Evolutionary conservation across 441 rosid genomes (phyloP).

Genomic region (Francoa sonchifolia): DNA sequence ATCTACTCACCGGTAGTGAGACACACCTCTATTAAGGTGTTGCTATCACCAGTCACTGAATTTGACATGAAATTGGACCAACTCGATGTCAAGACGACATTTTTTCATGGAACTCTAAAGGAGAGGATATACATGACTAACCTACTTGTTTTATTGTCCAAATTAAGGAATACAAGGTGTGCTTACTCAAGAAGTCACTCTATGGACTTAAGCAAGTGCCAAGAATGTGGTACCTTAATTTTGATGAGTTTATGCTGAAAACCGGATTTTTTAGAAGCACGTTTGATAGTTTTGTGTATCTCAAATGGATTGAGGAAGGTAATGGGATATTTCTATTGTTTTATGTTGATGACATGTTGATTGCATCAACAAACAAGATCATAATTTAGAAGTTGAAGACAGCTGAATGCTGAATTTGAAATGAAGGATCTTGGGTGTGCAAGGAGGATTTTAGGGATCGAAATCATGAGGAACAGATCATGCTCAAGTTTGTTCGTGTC

Average conservation of each 20-base stretch:
- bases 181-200: not conserved
- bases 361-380: not conserved
- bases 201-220: not conserved
- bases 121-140: too few species aligned
- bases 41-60: not conserved
- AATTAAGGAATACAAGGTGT: too few species aligned
- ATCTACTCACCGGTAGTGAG: not conserved
- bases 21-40: not conserved
- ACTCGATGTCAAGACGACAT: not conserved
- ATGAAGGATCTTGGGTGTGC: conserved; percentile 2
- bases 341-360: conserved; percentile 7
- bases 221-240: not conserved
- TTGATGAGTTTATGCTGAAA: not conserved
- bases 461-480: not conserved
- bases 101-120: not conserved
- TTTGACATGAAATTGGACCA: not conserved
- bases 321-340: not conserved
- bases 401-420: not conserved
- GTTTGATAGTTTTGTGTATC: not conserved
- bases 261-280: not conserved
- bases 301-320: not conserved
- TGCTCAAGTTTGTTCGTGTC: not conserved
- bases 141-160: too few species aligned
- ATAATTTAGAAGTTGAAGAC: not conserved
- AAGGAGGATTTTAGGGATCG: not conserved